Base-by-base conservation (phyloP, 257 asterid genomes). In the Ophiorrhiza pumila region DNA sequence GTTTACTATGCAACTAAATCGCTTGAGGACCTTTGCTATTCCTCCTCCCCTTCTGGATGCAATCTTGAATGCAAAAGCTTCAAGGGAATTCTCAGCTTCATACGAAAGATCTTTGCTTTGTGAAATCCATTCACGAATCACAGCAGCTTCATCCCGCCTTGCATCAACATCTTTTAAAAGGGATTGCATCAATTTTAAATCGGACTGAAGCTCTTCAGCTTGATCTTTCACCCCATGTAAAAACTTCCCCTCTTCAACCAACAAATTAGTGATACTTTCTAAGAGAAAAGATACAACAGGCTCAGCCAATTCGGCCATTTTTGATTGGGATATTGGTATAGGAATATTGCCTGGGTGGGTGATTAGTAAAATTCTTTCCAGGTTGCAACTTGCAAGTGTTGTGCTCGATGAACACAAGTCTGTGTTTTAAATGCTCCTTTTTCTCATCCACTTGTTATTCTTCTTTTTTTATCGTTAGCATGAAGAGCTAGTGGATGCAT, bases 11-110 rank as follows among this genome's bases (percentile, higher is more conserved):
- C 37, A 3, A 13, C 14, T 0, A 18, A 25, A 72, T 13, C 41
- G 20, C 17, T 46, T 46, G 15, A 53, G 22, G 61, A 58, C 25
- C 0, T 55, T 55, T 4, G 9, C 2, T n/a, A 29, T 55, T 2
- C 56, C 23, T 49, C 15, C 29, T 7, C 41, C 18, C 1, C 57
- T 47, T 34, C 63, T 60, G 15, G 68, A n/a, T 23, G 6, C 46
- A 22, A 73, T 43, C 17, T 62, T 67, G 58, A 57, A 55, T 2
- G 71, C 71, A 50, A 29, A 60, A 5, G 52, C 20, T 37, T 62
- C 71, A 20, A 73, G 50, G 46, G 18, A 0, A 35, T 45, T 17
- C 9, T 73, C 77, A 13, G 77, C 77, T 23, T 73, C 55, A 5
- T 63, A 56, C 5, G 71, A 63, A 20, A 73, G 64, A 31, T 34